Percentiles rank a stretch among this genome's conserved stretches.
Evolutionary conservation across 2,329 filamentous ascomycete genomes (phyloP).

Genomic region (Colletotrichum orchidophilum): DNA sequence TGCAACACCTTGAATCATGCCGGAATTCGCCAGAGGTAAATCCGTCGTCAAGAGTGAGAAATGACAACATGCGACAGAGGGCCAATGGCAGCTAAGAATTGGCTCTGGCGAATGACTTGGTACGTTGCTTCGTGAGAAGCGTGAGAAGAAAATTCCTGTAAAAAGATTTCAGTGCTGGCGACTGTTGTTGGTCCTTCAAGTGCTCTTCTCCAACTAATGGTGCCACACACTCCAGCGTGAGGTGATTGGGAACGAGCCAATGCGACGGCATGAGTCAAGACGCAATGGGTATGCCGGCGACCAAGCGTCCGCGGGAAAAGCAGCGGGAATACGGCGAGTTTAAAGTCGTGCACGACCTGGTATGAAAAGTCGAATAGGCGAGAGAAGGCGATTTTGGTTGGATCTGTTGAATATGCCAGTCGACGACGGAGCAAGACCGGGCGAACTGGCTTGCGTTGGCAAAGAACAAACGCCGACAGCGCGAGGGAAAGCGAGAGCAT

Average conservation of each 20-base stretch:
- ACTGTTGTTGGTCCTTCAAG: conserved; percentile 8
- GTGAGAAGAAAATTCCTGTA: neutral
- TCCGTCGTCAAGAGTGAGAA: conserved; percentile 4
- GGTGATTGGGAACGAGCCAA: conserved; percentile 7
- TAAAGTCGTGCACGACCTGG: neutral
- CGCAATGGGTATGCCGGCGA: conserved; percentile 16
- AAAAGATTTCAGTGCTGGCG: neutral
- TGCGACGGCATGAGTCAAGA: conserved; percentile 33
- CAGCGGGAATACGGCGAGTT: conserved; percentile 11
- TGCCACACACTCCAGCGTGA: conserved; percentile 14
- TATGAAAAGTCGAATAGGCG: neutral
- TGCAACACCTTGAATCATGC: conserved; percentile 25
- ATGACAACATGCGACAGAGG: neutral
- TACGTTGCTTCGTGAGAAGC: neutral
- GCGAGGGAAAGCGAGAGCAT: conserved; percentile 2
- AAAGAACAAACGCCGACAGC: conserved; percentile 21
- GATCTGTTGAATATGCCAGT: neutral
- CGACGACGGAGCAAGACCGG: neutral
- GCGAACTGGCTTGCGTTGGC: neutral
- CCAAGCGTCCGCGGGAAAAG: neutral
- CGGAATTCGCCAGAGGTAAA: neutral
- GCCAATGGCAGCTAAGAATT: neutral
- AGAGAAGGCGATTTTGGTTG: neutral
- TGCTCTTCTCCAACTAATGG: conserved; percentile 15
- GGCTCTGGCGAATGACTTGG: conserved; percentile 2